These are phyloP conservation scores for Penicillium parvum DNA, from an alignment of 495 filamentous ascomycete species.

Conservation along the genomic window DNA sequence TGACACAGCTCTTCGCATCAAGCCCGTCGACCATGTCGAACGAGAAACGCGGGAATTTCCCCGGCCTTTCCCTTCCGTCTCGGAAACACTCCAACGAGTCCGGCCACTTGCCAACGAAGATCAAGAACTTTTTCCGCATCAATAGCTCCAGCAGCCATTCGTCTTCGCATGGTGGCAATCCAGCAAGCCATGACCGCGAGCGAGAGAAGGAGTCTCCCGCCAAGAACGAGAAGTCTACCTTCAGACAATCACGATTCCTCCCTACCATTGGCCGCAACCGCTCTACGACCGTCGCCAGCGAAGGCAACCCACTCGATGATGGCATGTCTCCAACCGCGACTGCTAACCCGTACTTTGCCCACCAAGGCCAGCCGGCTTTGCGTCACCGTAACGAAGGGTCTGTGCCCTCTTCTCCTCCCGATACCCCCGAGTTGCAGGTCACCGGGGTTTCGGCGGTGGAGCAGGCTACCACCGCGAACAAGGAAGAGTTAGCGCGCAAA, in stretches of 20 bases:
- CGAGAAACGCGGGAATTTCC: slow-evolving; percentile 47
- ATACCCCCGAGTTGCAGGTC: slow-evolving; percentile 75
- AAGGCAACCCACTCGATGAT: slow-evolving; percentile 87
- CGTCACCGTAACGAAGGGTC: slow-evolving; percentile 93
- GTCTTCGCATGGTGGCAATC: slow-evolving; percentile 37
- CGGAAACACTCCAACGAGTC: slow-evolving; percentile 49
- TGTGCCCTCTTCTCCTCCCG: slow-evolving; percentile 93
- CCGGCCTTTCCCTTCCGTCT: slow-evolving; percentile 40
- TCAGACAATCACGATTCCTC: slow-evolving; percentile 81
- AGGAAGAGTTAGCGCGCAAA: slow-evolving; percentile 90
- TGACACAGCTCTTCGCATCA: slow-evolving; percentile 48
- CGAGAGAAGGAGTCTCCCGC: slow-evolving; percentile 34
- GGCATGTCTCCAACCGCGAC: slow-evolving; percentile 85
- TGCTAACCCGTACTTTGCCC: slow-evolving; percentile 95
- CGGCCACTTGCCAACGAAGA: slow-evolving; percentile 74
- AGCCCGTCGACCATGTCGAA: slow-evolving; percentile 38
- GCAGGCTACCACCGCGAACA: slow-evolving; percentile 73
- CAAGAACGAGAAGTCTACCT: slow-evolving; percentile 58
- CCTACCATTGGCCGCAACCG: slow-evolving; percentile 71
- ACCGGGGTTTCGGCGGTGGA: slow-evolving; percentile 68
- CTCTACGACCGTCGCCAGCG: slow-evolving; percentile 87
- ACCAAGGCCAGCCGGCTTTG: slow-evolving; percentile 88
- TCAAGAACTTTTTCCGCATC: slow-evolving; percentile 98
- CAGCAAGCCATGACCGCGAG: slow-evolving; percentile 40
- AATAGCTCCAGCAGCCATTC: slow-evolving; percentile 61